A percentile compares a stretch with the other conserved stretches of the same genome.
Evolutionary conservation across 2,329 filamentous ascomycete species (phyloP).

Genomic region (Botryosphaeria dothidea): DNA sequence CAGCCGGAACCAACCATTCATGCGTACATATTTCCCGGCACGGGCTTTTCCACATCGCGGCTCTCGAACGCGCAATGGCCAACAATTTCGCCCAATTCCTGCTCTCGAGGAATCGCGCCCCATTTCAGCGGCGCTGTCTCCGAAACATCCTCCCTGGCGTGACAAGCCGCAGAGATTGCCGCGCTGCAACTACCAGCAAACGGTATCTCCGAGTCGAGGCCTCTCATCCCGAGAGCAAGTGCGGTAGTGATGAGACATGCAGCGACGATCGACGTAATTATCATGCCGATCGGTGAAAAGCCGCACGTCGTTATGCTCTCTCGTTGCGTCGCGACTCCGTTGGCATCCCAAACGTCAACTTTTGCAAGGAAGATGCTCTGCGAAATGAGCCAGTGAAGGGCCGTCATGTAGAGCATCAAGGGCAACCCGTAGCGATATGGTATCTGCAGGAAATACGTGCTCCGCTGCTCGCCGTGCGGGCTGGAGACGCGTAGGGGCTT

Average conservation of each 20-base stretch:
- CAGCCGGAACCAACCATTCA: neutral
- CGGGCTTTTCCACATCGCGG: neutral
- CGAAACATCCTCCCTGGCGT: neutral
- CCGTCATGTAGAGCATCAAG: slow-evolving; percentile 31
- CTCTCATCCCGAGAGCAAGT: neutral
- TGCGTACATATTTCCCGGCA: neutral
- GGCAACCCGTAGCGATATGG: slow-evolving; percentile 41
- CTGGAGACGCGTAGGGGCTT: slow-evolving; percentile 46
- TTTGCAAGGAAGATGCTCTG: slow-evolving; percentile 44
- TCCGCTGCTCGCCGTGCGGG: slow-evolving; percentile 32
- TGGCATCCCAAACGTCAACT: slow-evolving; percentile 24
- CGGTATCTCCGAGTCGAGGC: neutral
- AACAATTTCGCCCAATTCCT: neutral
- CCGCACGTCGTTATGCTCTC: slow-evolving; percentile 19
- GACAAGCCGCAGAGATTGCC: slow-evolving; percentile 9
- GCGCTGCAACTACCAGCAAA: neutral
- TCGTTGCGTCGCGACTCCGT: neutral
- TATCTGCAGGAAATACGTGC: slow-evolving; percentile 36
- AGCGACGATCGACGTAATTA: slow-evolving; percentile 9
- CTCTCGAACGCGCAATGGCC: neutral
- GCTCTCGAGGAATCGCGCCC: neutral
- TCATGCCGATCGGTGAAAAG: slow-evolving; percentile 23
- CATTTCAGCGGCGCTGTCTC: neutral
- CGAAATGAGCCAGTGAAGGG: slow-evolving; percentile 48
- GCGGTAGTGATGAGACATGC: neutral